Evolutionary conservation across 2,329 filamentous ascomycete genomes (phyloP), one percentile per base, ranked within the genome.

Genomic region (Fusarium veterinarium): DNA sequence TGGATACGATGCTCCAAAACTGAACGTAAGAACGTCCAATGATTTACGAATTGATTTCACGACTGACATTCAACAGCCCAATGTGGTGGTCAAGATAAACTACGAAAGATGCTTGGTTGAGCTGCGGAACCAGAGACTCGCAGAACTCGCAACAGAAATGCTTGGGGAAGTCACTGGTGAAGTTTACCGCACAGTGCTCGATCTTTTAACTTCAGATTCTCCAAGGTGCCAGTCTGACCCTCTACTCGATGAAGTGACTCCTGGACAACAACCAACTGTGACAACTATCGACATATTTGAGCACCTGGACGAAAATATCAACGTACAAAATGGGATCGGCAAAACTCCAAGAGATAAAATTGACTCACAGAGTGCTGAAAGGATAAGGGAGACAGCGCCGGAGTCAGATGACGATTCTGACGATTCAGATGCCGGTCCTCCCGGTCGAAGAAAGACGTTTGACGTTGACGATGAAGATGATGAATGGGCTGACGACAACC

Each of bases 21-120:
- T 90, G 45, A 88, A 90, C 74, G 89, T 91, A 77, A 80, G 88
- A 82, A 52, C 9, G 35, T 13, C n/a, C 51, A 8, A 23, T 35
- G 19, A 28, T 17, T n/a, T 16, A 17, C 11, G n/a, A 31, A 19
- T 30, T 38, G n/a, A 13, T 30, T 45, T n/a, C 20, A n/a, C 52
- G n/a, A 72, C 79, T 83, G 75, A 81, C 75, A 25, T 57, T 33
- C 46, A 45, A 63, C 78, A 97, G 91, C 88, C 90, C 55, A 89
- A 92, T 64, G 85, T 95, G 72, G 87, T 95, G 40, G 85, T 98
- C 53, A 90, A 92, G 33, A 86, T 98, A 60, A 98, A 97, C 79
- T 92, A 94, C 77, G 92, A 95, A 62, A 97, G 95, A 80, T 93
- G 94, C 66, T 86, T 92, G 11, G 93, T 98, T 14, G 91, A 93